These are phyloP conservation scores for Volvox carteri DNA, from an alignment of 163 green algal species.

Conservation along the genomic window DNA sequence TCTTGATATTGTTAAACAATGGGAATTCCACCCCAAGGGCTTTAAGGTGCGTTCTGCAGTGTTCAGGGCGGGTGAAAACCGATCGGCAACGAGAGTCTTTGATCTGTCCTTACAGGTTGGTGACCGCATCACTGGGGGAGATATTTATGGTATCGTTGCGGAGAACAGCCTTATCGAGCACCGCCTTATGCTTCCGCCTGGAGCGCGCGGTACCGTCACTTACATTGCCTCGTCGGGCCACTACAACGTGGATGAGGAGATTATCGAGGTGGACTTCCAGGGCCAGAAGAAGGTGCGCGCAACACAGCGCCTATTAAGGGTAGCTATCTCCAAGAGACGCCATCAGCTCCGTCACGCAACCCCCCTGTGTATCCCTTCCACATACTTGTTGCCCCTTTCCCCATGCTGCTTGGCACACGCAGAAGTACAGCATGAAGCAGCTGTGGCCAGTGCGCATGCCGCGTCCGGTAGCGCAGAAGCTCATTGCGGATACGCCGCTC, in stretches of 20 bases:
- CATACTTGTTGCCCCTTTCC: background rate
- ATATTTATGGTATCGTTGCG: constrained; percentile 96
- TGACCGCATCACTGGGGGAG: constrained; percentile 93
- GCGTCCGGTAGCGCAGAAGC: constrained; percentile 94
- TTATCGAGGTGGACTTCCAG: constrained; percentile 99
- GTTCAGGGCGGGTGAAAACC: constrained; percentile 1
- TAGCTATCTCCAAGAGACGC: too few species aligned
- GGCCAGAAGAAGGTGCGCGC: constrained; percentile 87
- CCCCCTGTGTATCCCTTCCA: too few species aligned
- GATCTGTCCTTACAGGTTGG: constrained; percentile 79
- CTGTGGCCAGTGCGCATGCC: constrained; percentile 97
- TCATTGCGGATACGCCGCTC: constrained; percentile 96
- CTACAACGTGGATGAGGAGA: constrained; percentile 92
- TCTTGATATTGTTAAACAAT: constrained; percentile 87
- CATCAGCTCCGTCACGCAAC: too few species aligned
- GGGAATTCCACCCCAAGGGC: constrained; percentile 93
- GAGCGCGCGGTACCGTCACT: constrained; percentile 87
- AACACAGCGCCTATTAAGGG: background rate
- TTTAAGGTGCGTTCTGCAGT: constrained; percentile 84
- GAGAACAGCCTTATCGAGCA: constrained; percentile 98
- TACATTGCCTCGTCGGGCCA: constrained; percentile 93
- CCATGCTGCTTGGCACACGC: background rate
- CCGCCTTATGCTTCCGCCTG: constrained; percentile 93
- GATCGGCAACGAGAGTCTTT: constrained; percentile 4
- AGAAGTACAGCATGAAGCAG: constrained; percentile 97